Evolutionary conservation across 2,329 filamentous ascomycete genomes (phyloP), one percentile per base, ranked within the genome.

Genomic region (Scytalidium lignicola): DNA sequence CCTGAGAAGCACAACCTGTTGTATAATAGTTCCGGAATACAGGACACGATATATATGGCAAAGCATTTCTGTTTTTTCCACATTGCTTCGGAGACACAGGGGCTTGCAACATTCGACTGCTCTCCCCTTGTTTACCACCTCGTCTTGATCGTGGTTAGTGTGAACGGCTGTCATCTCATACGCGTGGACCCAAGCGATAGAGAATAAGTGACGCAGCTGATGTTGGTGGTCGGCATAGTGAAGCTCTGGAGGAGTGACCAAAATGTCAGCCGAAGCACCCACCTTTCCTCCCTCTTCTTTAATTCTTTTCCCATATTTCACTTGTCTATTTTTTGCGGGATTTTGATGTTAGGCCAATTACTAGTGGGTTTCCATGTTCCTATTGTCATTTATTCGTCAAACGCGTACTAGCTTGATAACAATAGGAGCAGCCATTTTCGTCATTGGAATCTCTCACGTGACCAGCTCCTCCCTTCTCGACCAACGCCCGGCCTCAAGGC

Each of bases 11-110:
- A 49, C 53, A 46, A 43, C 49, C 23, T 59, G 56, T 56, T 64
- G 62, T 65, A 65, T 59, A 64, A 52, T 65, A 64, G 57, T 55
- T 37, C 43, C 49, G 55, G 53, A 58, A 55, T 57, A 50, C 46
- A 58, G 55, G 57, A 57, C 32, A 37, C 32, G 32, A 37, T 37
- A 56, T 61, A 58, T 50, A 56, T 53, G 55, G 53, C 28, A 56
- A 56, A 53, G 50, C 53, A 51, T 43, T 52, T 41, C 32, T 37
- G n/a, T 37, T 37, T 37, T 17, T 13, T 5, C 10, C n/a, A 15
- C 6, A 7, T 37, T 37, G 15, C 15, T 5, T 13, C 15, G n/a
- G 32, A n/a, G 15, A 37, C 15, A 9, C 5, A 10, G 6, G 10
- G 8, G 5, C 32, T 37, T 17, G 5, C 32, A 17, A 37, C 15